phyloP scores from a whole-genome alignment of 495 filamentous ascomycete species.

The Chlorociboria aeruginascens region DNA sequence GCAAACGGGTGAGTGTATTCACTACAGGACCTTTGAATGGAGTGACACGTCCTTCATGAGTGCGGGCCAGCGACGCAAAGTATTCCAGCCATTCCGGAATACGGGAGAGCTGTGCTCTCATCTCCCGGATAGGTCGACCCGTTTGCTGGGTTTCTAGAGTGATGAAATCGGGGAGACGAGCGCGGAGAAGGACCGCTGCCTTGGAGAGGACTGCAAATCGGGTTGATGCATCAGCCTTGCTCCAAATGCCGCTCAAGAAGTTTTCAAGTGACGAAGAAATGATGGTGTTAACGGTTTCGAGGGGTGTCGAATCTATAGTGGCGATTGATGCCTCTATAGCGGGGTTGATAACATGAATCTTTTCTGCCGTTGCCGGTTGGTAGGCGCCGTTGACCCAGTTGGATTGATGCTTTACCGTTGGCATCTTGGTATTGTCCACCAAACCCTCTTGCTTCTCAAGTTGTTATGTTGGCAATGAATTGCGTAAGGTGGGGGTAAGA shows the following conservation, averaged over 20 bases:
- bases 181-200: slow-evolving; percentile 37
- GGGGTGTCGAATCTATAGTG: slow-evolving; percentile 10
- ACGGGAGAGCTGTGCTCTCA: slow-evolving; percentile 50
- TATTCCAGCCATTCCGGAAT: slow-evolving; percentile 55
- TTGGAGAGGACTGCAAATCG: slow-evolving; percentile 46
- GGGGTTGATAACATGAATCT: slow-evolving; percentile 9
- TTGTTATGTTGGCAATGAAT: too few species aligned
- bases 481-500: too few species aligned
- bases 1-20: slow-evolving; percentile 40
- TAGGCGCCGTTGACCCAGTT: slow-evolving; percentile 12
- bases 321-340: slow-evolving; percentile 5
- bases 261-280: slow-evolving; percentile 2
- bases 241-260: slow-evolving; percentile 47
- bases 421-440: background rate
- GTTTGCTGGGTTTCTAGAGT: slow-evolving; percentile 48
- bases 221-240: slow-evolving; percentile 36
- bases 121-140: slow-evolving; percentile 49
- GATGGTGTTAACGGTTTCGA: slow-evolving; percentile 1
- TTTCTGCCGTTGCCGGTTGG: slow-evolving; percentile 1
- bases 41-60: slow-evolving; percentile 47
- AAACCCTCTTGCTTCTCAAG: too few species aligned
- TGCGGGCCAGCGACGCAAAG: slow-evolving; percentile 45
- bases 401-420: background rate
- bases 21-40: slow-evolving; percentile 37
- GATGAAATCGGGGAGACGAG: slow-evolving; percentile 37